These are phyloP conservation scores for Musa beccarii DNA, from an alignment of 176 grass and related monocot genomes.

Conservation along the genomic window DNA sequence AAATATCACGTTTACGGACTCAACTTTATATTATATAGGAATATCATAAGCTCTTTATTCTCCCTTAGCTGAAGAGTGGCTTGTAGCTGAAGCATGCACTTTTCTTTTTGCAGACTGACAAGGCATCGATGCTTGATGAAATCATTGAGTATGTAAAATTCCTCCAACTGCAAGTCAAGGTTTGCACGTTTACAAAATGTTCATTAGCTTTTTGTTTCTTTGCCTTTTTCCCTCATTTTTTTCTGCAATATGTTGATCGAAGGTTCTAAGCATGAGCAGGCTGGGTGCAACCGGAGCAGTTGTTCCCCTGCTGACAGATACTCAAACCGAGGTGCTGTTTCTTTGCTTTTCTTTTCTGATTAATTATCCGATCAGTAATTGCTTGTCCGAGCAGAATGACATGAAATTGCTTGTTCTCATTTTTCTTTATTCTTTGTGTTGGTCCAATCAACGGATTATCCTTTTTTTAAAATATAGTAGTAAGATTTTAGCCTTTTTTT, in stretches of 20 bases:
- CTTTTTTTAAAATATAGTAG: neutral
- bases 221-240: neutral
- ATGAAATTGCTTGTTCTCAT: too few relatives aligned
- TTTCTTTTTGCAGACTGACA: slow-evolving; percentile 15
- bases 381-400: too few relatives aligned
- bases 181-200: neutral
- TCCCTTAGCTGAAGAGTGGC: neutral
- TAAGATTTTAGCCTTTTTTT: neutral
- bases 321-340: slow-evolving; percentile 54
- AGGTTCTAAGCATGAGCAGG: slow-evolving; percentile 94
- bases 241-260: slow-evolving; percentile 18
- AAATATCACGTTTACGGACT: neutral
- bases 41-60: neutral
- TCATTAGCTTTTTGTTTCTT: neutral
- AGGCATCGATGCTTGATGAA: slow-evolving; percentile 31
- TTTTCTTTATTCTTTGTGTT: neutral
- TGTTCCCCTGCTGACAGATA: slow-evolving; percentile 61
- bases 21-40: neutral
- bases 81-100: slow-evolving; percentile 2
- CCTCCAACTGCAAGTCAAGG: slow-evolving; percentile 28
- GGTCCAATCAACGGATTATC: neutral
- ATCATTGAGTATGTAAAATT: slow-evolving; percentile 32
- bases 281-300: slow-evolving; percentile 75
- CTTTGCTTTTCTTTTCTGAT: neutral
- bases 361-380: too few relatives aligned